Evolutionary conservation across 176 grass and related monocot genomes (phyloP).

Genomic region (Aechmea fasciata): DNA sequence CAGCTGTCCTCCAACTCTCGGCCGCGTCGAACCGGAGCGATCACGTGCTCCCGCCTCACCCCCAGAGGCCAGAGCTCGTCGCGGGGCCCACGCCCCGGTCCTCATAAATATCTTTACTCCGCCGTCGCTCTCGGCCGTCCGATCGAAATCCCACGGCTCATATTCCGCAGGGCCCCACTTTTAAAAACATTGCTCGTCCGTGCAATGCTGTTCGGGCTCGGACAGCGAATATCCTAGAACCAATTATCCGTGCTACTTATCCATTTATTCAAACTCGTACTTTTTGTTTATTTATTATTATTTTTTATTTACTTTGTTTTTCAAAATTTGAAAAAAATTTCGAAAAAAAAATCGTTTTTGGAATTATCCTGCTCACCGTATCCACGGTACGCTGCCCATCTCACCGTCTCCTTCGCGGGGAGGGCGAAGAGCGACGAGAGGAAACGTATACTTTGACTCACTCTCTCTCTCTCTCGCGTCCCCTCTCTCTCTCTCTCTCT

Average conservation of each 20-base stretch:
- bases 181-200: not conserved
- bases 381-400: not conserved
- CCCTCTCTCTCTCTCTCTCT: not conserved
- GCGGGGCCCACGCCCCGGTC: too few species aligned
- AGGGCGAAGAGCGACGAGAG: not conserved
- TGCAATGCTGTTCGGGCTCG: too few species aligned
- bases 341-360: not conserved
- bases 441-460: not conserved
- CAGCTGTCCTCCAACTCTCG: conserved; percentile 8
- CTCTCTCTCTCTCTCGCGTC: not conserved
- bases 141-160: not conserved
- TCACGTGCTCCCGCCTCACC: conserved; percentile 1
- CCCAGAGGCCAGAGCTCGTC: not conserved
- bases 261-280: not conserved
- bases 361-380: conserved; percentile 18
- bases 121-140: not conserved
- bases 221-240: too few species aligned
- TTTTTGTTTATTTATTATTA: not conserved
- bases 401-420: not conserved
- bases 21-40: not conserved
- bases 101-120: not conserved
- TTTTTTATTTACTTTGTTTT: not conserved
- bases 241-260: too few species aligned
- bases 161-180: not conserved
- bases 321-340: not conserved